These are phyloP conservation scores for Phytophthora constricta DNA, from an alignment of 352 stramenopile genomes.

Conservation along the genomic window DNA sequence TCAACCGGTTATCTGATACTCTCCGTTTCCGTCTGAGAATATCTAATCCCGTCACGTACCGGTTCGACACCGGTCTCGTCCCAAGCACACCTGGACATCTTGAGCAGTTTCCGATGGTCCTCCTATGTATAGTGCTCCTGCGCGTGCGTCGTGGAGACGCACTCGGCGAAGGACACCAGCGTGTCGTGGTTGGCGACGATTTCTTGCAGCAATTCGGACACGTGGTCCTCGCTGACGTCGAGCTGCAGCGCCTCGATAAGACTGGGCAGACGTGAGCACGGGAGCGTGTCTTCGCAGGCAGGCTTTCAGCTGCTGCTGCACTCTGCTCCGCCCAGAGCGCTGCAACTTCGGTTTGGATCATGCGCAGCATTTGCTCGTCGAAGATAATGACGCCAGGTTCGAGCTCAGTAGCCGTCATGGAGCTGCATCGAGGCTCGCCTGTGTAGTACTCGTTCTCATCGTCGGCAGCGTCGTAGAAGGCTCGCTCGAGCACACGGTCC, in stretches of 20 bases:
- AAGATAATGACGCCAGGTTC: slow-evolving; percentile 56
- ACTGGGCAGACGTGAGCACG: slow-evolving; percentile 49
- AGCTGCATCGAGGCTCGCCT: slow-evolving; percentile 17
- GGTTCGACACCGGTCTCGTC: background rate
- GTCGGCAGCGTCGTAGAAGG: slow-evolving; percentile 33
- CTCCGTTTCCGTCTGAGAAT: too few relatives aligned
- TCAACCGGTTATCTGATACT: too few relatives aligned
- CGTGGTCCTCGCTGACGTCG: slow-evolving; percentile 42
- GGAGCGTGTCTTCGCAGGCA: slow-evolving; percentile 29
- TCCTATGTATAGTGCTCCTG: too few relatives aligned
- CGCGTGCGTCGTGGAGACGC: too few relatives aligned
- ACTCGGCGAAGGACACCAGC: slow-evolving; percentile 84
- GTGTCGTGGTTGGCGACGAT: slow-evolving; percentile 72
- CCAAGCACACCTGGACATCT: too few relatives aligned
- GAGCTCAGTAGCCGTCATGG: slow-evolving; percentile 17
- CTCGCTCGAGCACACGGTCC: slow-evolving; percentile 59
- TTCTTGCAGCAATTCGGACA: slow-evolving; percentile 71
- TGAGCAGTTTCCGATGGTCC: too few relatives aligned
- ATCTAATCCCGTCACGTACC: background rate
- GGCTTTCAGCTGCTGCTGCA: slow-evolving; percentile 16
- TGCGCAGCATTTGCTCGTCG: slow-evolving; percentile 59
- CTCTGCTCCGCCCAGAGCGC: slow-evolving; percentile 40
- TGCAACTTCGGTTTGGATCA: slow-evolving; percentile 64
- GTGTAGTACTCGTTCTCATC: slow-evolving; percentile 15
- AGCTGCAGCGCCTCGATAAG: slow-evolving; percentile 57